Conservation (phyloP, 495 filamentous ascomycete genomes). For the Podospora conica region DNA sequence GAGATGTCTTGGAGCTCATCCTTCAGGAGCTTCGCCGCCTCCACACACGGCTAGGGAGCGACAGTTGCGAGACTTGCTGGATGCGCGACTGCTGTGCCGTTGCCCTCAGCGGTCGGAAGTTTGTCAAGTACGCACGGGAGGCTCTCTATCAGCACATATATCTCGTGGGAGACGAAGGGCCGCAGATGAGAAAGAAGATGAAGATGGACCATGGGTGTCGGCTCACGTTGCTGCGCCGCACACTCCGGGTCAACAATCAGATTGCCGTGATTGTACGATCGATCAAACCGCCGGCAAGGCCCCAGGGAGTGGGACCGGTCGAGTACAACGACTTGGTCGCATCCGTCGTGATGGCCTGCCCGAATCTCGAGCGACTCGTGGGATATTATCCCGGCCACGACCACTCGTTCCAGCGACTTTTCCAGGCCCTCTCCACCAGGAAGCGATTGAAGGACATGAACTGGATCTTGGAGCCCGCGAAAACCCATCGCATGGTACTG, state of each 20-base stretch:
- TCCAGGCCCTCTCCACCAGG: conserved; percentile 73
- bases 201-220: conserved; percentile 62
- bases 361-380: conserved; percentile 69
- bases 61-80: conserved; percentile 67
- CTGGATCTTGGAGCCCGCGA: conserved; percentile 56
- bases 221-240: conserved; percentile 68
- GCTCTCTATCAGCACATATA: conserved; percentile 66
- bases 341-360: conserved; percentile 77
- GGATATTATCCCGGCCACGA: conserved; percentile 66
- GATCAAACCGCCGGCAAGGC: conserved; percentile 65
- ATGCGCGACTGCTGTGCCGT: conserved; percentile 67
- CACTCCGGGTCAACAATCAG: conserved; percentile 61
- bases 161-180: conserved; percentile 62
- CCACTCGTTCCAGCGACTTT: conserved; percentile 66
- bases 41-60: conserved; percentile 37
- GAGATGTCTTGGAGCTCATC: conserved; percentile 52
- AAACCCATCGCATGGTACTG: background rate
- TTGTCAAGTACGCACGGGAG: conserved; percentile 59
- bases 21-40: conserved; percentile 41
- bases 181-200: conserved; percentile 59
- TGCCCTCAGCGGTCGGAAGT: conserved; percentile 58
- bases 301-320: conserved; percentile 45
- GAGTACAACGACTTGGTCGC: conserved; percentile 68
- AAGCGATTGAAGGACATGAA: conserved; percentile 67
- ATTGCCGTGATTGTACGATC: conserved; percentile 68